Evolutionary conservation across 2,329 filamentous ascomycete species (phyloP), one percentile per base, ranked within the genome.

Genomic region (Byssochlamys sp.): DNA sequence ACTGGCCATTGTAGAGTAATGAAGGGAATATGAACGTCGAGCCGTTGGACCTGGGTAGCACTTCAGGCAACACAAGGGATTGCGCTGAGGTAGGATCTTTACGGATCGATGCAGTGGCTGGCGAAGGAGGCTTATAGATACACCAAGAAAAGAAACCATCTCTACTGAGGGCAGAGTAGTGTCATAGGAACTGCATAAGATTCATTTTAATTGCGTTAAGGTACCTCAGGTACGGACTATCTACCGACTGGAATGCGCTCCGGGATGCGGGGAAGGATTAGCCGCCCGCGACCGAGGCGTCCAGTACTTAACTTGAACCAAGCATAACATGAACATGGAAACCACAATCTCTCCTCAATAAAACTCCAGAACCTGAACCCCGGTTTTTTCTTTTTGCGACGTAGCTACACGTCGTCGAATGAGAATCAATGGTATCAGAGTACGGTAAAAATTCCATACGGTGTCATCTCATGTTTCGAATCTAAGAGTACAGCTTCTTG

Each of bases 401-500:
- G 25, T 51, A 28, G 49, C n/a, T 51, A 51, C 49, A 26, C 49
- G 27, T 51, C 49, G 24, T 19, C 25, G 24, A 14, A 27, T 28
- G 25, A 28, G 11, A 26, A 28, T 29, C 52, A 53, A 31, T 53
- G 52, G 52, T 35, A 53, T 53, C 52, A 58, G 53, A 29, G 57
- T 53, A 61, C 62, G 60, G 60, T 57, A 62, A 48, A 60, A 63
- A 52, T 31, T 26, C 27, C 64, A 63, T 48, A 61, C 55, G 62
- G 56, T 61, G 58, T 45, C 61, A 48, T 58, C 24, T 59, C 54
- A 51, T 9, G 29, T 31, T 5, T 31, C 7, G 29, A 19, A 31
- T 61, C 71, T 85, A 96, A 68, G 91, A 90, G 78, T 95, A 99
- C 65, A 99, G 88, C 84, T 97, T 99, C 88, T 99, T 99, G 82